Evolutionary conservation across 768 basidiomycete species (phyloP).

Genomic region (Rhizopogon vulgaris): DNA sequence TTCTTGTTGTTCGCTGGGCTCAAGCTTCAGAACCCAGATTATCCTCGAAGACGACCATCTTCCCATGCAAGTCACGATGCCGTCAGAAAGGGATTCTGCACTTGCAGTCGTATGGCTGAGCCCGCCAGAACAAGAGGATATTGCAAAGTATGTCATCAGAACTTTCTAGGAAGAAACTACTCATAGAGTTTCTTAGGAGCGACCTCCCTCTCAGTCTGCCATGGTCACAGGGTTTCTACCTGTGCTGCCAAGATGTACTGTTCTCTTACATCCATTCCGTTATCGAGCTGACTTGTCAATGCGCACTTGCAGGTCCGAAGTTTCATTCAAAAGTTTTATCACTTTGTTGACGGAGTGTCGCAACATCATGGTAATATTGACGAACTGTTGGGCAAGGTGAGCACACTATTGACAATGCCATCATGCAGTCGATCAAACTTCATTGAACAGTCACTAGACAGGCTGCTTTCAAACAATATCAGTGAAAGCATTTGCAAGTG

Average conservation of each 20-base stretch:
- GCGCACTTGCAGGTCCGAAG: constrained; percentile 55
- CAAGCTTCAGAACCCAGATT: constrained; percentile 42
- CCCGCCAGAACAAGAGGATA: constrained; percentile 54
- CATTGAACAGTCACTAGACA: constrained; percentile 70
- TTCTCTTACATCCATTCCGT: background rate
- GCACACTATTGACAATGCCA: background rate
- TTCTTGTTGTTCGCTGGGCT: background rate
- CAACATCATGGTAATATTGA: constrained; percentile 91
- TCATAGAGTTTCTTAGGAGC: constrained; percentile 35
- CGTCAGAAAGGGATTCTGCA: constrained; percentile 62
- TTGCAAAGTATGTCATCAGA: constrained; percentile 40
- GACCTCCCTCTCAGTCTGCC: constrained; percentile 70
- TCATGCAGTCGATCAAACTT: background rate
- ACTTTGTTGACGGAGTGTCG: constrained; percentile 91
- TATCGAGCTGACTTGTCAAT: background rate
- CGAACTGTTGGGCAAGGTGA: constrained; percentile 82
- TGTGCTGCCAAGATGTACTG: constrained; percentile 83
- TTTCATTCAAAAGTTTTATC: constrained; percentile 93
- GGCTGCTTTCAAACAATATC: constrained; percentile 70
- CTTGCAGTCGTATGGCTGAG: constrained; percentile 82
- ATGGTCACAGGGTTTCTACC: constrained; percentile 93
- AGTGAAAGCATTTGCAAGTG: constrained; percentile 69
- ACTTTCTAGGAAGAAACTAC: background rate
- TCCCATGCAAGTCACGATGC: constrained; percentile 69
- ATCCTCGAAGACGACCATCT: constrained; percentile 83